Base-by-base conservation (phyloP, 2,329 filamentous ascomycete genomes). In the Hypoxylon sp. region DNA sequence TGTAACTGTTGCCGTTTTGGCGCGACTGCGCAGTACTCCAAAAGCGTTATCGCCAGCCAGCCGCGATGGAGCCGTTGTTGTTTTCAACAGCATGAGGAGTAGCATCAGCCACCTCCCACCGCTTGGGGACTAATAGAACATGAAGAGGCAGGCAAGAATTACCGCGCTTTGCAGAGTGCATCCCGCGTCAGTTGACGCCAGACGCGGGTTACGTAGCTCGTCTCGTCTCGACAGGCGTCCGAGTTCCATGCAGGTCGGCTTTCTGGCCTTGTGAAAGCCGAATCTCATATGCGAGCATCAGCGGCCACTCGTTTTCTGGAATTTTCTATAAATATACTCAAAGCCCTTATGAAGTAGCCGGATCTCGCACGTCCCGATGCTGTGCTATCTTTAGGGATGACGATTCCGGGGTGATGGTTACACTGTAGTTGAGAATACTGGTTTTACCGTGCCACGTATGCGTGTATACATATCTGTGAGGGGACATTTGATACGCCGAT, bases 351-450 rank as follows among this genome's bases (percentile, higher is more conserved):
- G 26, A 38, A 20, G 31, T 27, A 54, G 17, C 45, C 57, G 57
- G 57, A 56, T 60, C 43, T 41, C 20, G 42, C 9, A 4, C 33
- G 13, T 53, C 43, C 57, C 57, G 57, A 37, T 43, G 20, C 21
- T 38, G 50, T 52, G 21, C 51, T 60, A 60, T 56, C 24, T 49
- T 40, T 56, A 60, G 52, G 18, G 15, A 41, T 15, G 45, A 10
- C 6, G 48, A 24, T 45, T 21, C 31, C 29, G 21, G 17, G 2
- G 11, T 55, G 23, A 37, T 26, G 38, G 45, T 55, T 48, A 48
- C 48, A 48, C 51, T 46, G 23, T 48, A n/a, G 37, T 29, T 15
- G 24, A 40, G 6, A 13, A 48, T 41, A 11, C 21, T 26, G 38
- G 11, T 29, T 6, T 29, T 29, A 29, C 26, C 11, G 26, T 29